A percentile compares a stretch with the other conserved stretches of the same genome.
Evolutionary conservation across 2,329 filamentous ascomycete species (phyloP).

Genomic region (Juglanconis oblonga): DNA sequence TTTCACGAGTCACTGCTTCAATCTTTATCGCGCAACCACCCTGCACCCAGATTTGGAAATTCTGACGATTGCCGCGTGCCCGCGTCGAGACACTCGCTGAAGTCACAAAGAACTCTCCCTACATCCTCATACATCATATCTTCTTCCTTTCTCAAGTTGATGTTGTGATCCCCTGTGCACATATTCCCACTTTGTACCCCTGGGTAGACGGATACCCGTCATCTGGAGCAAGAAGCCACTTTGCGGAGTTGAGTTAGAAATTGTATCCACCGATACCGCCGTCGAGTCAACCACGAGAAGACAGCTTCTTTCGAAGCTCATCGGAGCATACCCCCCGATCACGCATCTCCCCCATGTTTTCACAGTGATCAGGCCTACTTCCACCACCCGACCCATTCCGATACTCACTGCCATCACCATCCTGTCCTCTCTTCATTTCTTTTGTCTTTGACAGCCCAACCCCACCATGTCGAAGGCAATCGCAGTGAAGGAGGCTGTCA

Average conservation of each 20-base stretch:
- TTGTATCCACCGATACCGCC: not conserved
- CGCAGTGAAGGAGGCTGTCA: slow-evolving; percentile 67
- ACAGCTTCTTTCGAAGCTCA: not conserved
- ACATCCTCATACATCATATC: not conserved
- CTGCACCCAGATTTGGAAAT: not conserved
- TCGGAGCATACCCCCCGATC: not conserved
- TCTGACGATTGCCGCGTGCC: not conserved
- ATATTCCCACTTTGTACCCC: not conserved
- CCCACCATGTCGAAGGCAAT: slow-evolving; percentile 41
- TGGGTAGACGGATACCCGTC: not conserved
- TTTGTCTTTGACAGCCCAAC: not conserved
- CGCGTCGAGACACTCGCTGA: not conserved
- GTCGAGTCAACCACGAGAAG: not conserved
- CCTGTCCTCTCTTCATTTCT: not conserved
- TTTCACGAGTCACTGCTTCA: not conserved
- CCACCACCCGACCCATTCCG: not conserved
- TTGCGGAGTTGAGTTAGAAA: not conserved
- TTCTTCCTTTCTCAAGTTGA: too few species aligned
- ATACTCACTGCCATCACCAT: not conserved
- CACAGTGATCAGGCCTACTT: not conserved
- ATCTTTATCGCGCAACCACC: not conserved
- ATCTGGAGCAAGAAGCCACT: not conserved
- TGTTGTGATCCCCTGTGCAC: too few species aligned
- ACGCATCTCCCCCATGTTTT: not conserved
- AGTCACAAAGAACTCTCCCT: not conserved